A percentile compares a stretch with the other conserved stretches of the same genome.
Evolutionary conservation across 2,329 filamentous ascomycete species (phyloP).

Genomic region (Botrytis tulipae): DNA sequence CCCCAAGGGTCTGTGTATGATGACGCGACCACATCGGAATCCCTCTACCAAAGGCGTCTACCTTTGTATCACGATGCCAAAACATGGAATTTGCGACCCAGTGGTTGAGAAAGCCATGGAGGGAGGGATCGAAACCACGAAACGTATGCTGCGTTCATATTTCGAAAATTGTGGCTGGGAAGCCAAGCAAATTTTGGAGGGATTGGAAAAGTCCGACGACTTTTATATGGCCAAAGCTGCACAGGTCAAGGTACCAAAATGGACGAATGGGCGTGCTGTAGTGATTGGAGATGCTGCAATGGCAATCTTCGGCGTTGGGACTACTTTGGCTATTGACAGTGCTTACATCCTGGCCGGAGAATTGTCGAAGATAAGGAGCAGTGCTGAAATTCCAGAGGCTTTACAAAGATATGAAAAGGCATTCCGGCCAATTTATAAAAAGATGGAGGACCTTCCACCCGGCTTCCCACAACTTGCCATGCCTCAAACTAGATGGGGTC

Average conservation of each 20-base stretch:
- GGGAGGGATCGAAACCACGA: slow-evolving; percentile 40
- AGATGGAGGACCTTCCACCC: slow-evolving; percentile 36
- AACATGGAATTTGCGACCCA: slow-evolving; percentile 33
- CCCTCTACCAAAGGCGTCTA: slow-evolving; percentile 39
- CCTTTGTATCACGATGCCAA: slow-evolving; percentile 41
- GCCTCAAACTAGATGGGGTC: slow-evolving; percentile 47
- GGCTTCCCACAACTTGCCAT: slow-evolving; percentile 41
- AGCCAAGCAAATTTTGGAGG: slow-evolving; percentile 41
- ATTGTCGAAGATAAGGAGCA: slow-evolving; percentile 35
- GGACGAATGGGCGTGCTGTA: slow-evolving; percentile 43
- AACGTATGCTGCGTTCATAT: slow-evolving; percentile 26
- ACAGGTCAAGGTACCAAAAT: slow-evolving; percentile 43
- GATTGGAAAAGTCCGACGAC: slow-evolving; percentile 40
- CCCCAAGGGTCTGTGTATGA: slow-evolving; percentile 42
- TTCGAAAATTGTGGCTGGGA: slow-evolving; percentile 46
- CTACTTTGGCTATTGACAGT: slow-evolving; percentile 42
- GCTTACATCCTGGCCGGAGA: slow-evolving; percentile 50
- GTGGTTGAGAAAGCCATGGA: slow-evolving; percentile 44
- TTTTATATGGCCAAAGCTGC: slow-evolving; percentile 44
- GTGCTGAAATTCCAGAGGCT: slow-evolving; percentile 38
- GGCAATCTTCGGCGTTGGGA: slow-evolving; percentile 45
- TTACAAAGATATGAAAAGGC: slow-evolving; percentile 41
- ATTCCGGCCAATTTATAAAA: slow-evolving; percentile 37
- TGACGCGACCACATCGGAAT: slow-evolving; percentile 38
- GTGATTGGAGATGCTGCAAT: slow-evolving; percentile 55